Evolutionary conservation across 2,329 filamentous ascomycete species (phyloP).

Genomic region (Alternaria arborescens): DNA sequence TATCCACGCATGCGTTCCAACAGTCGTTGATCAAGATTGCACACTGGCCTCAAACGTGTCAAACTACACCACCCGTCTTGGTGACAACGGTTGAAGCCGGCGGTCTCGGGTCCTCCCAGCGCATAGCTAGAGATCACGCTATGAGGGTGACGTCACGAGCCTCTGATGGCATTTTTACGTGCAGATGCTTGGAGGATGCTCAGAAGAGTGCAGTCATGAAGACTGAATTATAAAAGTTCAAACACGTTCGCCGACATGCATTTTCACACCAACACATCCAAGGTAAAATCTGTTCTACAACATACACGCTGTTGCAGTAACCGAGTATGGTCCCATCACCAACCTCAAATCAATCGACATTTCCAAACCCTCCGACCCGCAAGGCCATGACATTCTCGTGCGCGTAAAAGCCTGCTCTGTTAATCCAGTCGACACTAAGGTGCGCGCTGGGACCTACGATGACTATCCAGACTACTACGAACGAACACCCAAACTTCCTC

Average conservation of each 20-base stretch:
- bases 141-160: slow-evolving; percentile 11
- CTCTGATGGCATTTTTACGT: slow-evolving; percentile 6
- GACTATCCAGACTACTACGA: slow-evolving; percentile 17
- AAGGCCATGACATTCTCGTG: slow-evolving; percentile 12
- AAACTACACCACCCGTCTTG: background rate
- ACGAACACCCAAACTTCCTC: slow-evolving; percentile 7
- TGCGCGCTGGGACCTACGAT: slow-evolving; percentile 13
- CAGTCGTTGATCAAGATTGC: background rate
- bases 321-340: slow-evolving; percentile 11
- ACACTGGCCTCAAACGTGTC: background rate
- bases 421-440: slow-evolving; percentile 16
- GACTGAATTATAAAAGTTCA: background rate
- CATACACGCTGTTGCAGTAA: slow-evolving; percentile 12
- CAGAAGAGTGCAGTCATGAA: background rate
- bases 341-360: slow-evolving; percentile 9
- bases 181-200: background rate
- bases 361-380: background rate
- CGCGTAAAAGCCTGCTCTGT: slow-evolving; percentile 11
- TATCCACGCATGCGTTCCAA: background rate
- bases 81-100: background rate
- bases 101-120: slow-evolving; percentile 5
- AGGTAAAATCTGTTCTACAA: too few species aligned
- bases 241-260: background rate
- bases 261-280: background rate
- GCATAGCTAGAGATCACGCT: background rate